Conservation (phyloP, 306 rosid genomes). For the Arachis stenosperma region DNA sequence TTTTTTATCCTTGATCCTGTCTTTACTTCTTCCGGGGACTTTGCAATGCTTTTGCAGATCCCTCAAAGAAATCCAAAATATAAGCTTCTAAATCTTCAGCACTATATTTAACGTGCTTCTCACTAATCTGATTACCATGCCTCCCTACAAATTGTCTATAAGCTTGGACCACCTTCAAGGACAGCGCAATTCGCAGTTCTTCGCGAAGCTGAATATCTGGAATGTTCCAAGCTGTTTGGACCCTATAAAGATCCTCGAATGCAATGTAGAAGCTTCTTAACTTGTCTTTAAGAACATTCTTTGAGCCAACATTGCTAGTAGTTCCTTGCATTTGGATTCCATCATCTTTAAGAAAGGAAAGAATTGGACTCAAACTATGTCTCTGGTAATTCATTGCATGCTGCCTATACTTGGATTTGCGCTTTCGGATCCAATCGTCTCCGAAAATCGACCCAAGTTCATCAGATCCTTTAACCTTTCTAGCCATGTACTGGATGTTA, state of each 20-base stretch:
- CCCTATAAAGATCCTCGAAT: conserved; percentile 81
- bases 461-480: conserved; percentile 79
- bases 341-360: conserved; percentile 68
- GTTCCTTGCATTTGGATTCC: conserved; percentile 65
- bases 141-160: conserved; percentile 78
- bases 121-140: conserved; percentile 59
- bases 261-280: conserved; percentile 67
- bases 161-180: conserved; percentile 76
- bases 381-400: conserved; percentile 79
- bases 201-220: conserved; percentile 82
- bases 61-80: conserved; percentile 85
- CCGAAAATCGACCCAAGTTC: conserved; percentile 68
- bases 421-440: conserved; percentile 79
- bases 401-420: conserved; percentile 72
- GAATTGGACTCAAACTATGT: conserved; percentile 76
- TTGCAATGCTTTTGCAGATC: conserved; percentile 69
- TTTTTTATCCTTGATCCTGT: no score
- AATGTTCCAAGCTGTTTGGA: conserved; percentile 75
- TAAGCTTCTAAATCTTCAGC: conserved; percentile 77
- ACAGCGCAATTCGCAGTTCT: conserved; percentile 74
- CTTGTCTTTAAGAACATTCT: conserved; percentile 66
- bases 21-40: conserved; percentile 61
- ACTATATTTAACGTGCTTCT: conserved; percentile 64
- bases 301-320: conserved; percentile 47
- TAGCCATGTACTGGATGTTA: conserved; percentile 87